Base-by-base conservation (phyloP, 352 stramenopile species). In the Elongisporangium anandrum region DNA sequence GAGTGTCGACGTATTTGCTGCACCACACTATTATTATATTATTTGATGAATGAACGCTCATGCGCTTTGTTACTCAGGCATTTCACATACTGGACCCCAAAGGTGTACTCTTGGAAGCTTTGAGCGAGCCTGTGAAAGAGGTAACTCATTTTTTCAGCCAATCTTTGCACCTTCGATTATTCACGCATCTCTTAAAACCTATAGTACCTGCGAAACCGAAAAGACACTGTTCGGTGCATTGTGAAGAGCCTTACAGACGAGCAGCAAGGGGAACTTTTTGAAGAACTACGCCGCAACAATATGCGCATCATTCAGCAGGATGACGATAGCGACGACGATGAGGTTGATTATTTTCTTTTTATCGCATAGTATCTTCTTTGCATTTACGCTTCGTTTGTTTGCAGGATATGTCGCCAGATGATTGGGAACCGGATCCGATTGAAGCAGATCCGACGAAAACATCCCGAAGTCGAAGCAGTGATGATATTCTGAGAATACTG, bases 221-320 rank as follows among this genome's bases (percentile, higher is more conserved):
- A 96, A 59, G 97, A 99, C 75, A 99, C 97, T 0, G 93, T 99
- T 57, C 88, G 96, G 21, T 99, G 96, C 70, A 99, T 99, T 56
- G 96, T 99, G 22, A 75, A 81, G 51, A 97, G 83, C 53, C 77
- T 98, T 16, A 97, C 89, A 0, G 91, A 94, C 52, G 82, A 94
- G 39, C 62, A 95, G 60, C 90, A 96, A 38, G 90, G 92, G 24
- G 96, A 99, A 49, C 81, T 99, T 22, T 98, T 98, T 54, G 89
- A 98, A 70, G 96, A 99, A 58, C 78, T 99, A 21, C 79, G 86
- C 29, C 89, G 91, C 23, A 92, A 96, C 59, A 92, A 97, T 78
- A 91, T 95, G 65, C 81, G 81, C 10, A 84, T 96, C 19, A 89
- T 98, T 20, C 92, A 98, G 63, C 81, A 98, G 47, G 90, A 94